Evolutionary conservation across 176 grass and related monocot species (phyloP).

Genomic region (Musa schizocarpa): DNA sequence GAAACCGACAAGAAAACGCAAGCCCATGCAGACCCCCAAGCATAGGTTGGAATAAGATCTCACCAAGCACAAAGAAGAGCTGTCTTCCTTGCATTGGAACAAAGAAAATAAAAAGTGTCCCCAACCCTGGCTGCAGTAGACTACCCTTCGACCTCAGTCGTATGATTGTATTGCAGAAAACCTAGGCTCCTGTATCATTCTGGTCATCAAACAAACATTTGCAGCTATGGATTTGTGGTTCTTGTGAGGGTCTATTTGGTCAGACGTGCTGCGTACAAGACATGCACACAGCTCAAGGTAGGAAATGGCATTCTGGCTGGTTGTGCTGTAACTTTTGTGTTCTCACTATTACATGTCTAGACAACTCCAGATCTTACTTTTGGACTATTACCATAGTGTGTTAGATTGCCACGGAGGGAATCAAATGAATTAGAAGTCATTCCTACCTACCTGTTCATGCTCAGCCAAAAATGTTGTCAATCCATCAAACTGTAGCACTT

Average conservation of each 20-base stretch:
- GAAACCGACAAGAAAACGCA: not conserved
- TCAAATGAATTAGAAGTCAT: not conserved
- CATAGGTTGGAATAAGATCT: slow-evolving; percentile 4
- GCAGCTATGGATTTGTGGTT: not conserved
- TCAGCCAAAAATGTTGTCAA: slow-evolving; percentile 95
- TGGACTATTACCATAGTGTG: no score
- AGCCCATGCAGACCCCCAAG: not conserved
- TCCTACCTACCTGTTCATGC: slow-evolving; percentile 85
- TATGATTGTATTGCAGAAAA: not conserved
- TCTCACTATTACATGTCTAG: no score
- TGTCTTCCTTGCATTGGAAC: slow-evolving; percentile 1
- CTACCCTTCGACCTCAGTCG: no score
- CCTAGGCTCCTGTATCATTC: not conserved
- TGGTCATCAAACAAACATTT: not conserved
- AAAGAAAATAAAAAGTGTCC: not conserved
- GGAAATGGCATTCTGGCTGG: no score
- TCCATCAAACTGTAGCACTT: slow-evolving; percentile 77
- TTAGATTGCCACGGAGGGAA: no score
- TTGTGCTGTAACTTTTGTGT: no score
- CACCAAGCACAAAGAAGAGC: slow-evolving; percentile 11
- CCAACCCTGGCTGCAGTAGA: not conserved
- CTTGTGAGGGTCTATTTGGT: not conserved
- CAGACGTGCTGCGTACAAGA: not conserved
- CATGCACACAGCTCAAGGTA: no score
- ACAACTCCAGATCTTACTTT: no score